Evolutionary conservation across 1,284 basidiomycete species (phyloP).

Genomic region (Apiotrichum porosum): DNA sequence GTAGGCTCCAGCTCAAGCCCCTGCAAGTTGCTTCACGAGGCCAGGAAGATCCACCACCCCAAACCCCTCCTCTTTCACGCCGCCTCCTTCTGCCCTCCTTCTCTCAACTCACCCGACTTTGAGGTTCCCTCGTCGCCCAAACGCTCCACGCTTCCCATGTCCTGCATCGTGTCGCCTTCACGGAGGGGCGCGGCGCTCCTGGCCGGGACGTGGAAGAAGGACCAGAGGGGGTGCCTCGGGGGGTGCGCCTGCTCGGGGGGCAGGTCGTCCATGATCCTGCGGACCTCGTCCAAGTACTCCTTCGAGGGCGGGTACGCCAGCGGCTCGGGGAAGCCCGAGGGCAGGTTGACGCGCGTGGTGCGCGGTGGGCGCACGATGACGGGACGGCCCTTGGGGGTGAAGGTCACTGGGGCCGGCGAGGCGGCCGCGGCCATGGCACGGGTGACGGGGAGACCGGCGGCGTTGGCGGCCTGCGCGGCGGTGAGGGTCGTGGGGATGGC

Average conservation of each 20-base stretch:
- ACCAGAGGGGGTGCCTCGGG: conserved; percentile 43
- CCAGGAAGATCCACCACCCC: too few relatives aligned
- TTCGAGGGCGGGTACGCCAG: conserved; percentile 29
- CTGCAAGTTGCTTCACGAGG: too few relatives aligned
- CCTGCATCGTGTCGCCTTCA: conserved; percentile 9
- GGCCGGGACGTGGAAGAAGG: conserved; percentile 44
- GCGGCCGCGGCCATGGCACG: background rate
- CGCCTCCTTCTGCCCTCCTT: background rate
- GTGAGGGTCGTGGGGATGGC: conserved; percentile 1
- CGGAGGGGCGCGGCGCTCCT: conserved; percentile 9
- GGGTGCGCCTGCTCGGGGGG: conserved; percentile 1
- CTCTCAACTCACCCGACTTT: background rate
- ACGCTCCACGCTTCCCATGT: conserved; percentile 30
- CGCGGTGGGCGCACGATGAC: conserved; percentile 37
- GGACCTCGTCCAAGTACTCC: conserved; percentile 26
- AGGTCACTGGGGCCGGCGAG: conserved; percentile 8
- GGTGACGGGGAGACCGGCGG: conserved; percentile 2
- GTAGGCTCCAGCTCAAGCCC: too few relatives aligned
- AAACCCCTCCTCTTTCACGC: too few relatives aligned
- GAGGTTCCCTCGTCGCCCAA: conserved; percentile 22
- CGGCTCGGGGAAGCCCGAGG: conserved; percentile 39
- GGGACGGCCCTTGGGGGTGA: conserved; percentile 37
- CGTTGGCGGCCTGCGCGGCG: conserved; percentile 3
- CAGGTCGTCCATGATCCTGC: conserved; percentile 11
- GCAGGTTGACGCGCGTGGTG: conserved; percentile 26